Percentiles rank a stretch among this genome's conserved stretches.
Conservation (phyloP, 2,329 filamentous ascomycete species). For the Stenocarpella maydis region DNA sequence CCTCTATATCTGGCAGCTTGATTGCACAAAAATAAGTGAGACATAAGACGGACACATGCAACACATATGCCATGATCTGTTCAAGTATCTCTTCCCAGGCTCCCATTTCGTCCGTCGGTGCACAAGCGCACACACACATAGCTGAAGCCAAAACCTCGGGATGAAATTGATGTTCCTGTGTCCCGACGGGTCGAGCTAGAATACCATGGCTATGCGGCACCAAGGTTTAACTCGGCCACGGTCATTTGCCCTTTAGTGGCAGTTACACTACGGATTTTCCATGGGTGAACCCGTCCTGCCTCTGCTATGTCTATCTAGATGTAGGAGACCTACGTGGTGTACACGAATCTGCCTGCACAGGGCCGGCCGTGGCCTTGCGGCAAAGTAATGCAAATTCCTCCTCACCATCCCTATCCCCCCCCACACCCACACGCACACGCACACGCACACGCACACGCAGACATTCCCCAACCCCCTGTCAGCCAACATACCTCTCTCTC, state of each 20-base stretch:
- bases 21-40: too few species aligned
- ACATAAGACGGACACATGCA: not conserved
- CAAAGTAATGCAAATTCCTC: constrained; percentile 11
- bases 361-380: not conserved
- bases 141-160: constrained; percentile 5
- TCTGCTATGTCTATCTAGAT: too few species aligned
- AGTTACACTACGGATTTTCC: too few species aligned
- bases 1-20: not conserved
- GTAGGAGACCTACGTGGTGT: too few species aligned
- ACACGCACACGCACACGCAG: too few species aligned
- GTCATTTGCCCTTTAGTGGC: too few species aligned
- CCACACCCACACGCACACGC: too few species aligned
- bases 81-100: too few species aligned
- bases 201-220: constrained; percentile 18
- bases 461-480: constrained; percentile 5
- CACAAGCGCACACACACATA: not conserved
- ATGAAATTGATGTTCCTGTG: constrained; percentile 16
- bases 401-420: not conserved
- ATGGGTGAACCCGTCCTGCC: too few species aligned
- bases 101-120: too few species aligned
- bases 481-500: not conserved
- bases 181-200: constrained; percentile 24
- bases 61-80: not conserved
- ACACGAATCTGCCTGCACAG: too few species aligned
- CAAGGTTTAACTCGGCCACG: constrained; percentile 20